Percentiles rank a stretch among this genome's conserved stretches.
phyloP scores from a whole-genome alignment of 2,329 filamentous ascomycete genomes.

The Lecanicillium sp. region DNA sequence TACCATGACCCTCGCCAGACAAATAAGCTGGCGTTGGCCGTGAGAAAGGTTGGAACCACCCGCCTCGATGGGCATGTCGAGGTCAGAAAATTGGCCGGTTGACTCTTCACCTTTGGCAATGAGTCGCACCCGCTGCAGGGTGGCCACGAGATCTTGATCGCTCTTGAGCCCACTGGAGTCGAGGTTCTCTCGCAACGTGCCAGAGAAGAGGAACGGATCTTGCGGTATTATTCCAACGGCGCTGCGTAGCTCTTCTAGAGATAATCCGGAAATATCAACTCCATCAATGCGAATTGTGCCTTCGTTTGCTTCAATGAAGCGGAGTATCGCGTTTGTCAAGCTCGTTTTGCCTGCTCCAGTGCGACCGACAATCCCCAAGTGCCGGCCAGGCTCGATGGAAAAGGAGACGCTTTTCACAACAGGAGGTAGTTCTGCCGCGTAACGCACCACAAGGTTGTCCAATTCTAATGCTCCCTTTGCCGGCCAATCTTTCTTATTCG shows the following conservation, averaged over 20 bases:
- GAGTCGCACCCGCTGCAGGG: constrained; percentile 52
- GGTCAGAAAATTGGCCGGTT: neutral
- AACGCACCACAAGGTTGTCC: too few relatives aligned
- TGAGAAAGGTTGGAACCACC: neutral
- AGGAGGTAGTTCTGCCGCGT: too few relatives aligned
- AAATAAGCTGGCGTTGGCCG: neutral
- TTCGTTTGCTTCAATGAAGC: constrained; percentile 3
- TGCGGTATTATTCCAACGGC: constrained; percentile 22
- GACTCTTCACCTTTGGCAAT: neutral
- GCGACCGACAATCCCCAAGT: constrained; percentile 5
- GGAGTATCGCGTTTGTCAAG: constrained; percentile 5
- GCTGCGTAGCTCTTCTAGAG: neutral
- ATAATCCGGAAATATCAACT: constrained; percentile 2
- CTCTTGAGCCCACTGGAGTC: constrained; percentile 61
- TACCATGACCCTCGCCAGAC: neutral
- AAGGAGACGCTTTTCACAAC: too few relatives aligned
- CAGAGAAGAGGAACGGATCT: constrained; percentile 68
- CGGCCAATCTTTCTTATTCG: too few relatives aligned
- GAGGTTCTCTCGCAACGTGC: constrained; percentile 62
- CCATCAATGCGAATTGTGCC: constrained; percentile 5
- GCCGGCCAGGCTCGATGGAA: neutral
- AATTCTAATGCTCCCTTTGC: too few relatives aligned
- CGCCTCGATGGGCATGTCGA: too few relatives aligned
- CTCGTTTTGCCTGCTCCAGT: constrained; percentile 9
- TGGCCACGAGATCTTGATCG: constrained; percentile 56